Conservation (phyloP, 164 flowering plant species). For the Aristolochia californica region DNA sequence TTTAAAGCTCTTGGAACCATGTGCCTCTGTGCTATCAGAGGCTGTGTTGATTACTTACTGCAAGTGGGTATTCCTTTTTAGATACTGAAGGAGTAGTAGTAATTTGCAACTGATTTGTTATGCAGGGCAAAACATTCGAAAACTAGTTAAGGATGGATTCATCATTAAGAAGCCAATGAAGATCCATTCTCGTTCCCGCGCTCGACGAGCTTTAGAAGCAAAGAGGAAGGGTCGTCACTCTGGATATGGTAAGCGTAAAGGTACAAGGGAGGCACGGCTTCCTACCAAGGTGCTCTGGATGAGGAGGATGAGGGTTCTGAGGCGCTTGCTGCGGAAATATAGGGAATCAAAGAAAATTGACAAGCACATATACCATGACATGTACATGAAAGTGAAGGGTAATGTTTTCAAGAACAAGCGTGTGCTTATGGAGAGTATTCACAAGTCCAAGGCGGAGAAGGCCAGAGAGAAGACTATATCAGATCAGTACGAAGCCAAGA, state of each 20-base stretch:
- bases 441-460: slow-evolving; percentile 23
- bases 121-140: slow-evolving; percentile 24
- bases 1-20: too few species aligned
- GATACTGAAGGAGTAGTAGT: too few species aligned
- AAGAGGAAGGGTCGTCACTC: slow-evolving; percentile 26
- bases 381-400: slow-evolving; percentile 31
- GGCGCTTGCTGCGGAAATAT: slow-evolving; percentile 25
- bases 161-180: slow-evolving; percentile 24
- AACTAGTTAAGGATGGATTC: slow-evolving; percentile 29
- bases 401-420: slow-evolving; percentile 31
- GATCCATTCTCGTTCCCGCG: slow-evolving; percentile 28
- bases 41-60: too few species aligned
- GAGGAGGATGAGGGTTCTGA: slow-evolving; percentile 25
- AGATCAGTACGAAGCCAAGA: slow-evolving; percentile 23
- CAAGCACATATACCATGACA: slow-evolving; percentile 24
- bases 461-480: slow-evolving; percentile 17
- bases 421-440: slow-evolving; percentile 29
- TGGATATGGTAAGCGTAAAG: slow-evolving; percentile 30
- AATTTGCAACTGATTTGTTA: background rate
- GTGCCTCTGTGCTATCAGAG: too few species aligned
- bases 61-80: too few species aligned
- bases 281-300: slow-evolving; percentile 28
- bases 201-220: slow-evolving; percentile 18
- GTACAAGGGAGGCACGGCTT: slow-evolving; percentile 28
- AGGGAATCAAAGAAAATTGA: slow-evolving; percentile 23